Percentiles rank a stretch among this genome's conserved stretches.
Conservation (phyloP, 1,284 basidiomycete genomes). For the Acaromyces ingoldii region DNA sequence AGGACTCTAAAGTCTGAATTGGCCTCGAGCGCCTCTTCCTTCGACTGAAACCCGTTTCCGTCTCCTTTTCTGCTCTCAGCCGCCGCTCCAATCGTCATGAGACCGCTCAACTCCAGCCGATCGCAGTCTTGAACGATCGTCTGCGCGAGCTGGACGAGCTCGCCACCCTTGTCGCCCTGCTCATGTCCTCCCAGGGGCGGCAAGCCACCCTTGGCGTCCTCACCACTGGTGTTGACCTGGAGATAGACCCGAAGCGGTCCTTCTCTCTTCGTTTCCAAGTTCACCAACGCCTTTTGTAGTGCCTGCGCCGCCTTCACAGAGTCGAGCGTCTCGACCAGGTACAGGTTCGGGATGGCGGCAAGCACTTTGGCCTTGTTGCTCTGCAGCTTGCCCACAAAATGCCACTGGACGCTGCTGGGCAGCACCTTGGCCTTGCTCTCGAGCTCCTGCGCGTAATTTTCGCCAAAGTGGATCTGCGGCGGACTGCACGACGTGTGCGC, state of each 20-base stretch:
- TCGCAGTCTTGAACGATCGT: slow-evolving; percentile 72
- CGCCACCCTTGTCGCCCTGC: slow-evolving; percentile 24
- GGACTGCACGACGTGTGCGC: slow-evolving; percentile 27
- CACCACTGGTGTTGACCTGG: slow-evolving; percentile 91
- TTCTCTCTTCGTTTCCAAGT: slow-evolving; percentile 51
- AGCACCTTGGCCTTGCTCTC: slow-evolving; percentile 62
- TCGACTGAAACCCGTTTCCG: slow-evolving; percentile 53
- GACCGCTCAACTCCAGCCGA: slow-evolving; percentile 68
- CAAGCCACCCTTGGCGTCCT: slow-evolving; percentile 82
- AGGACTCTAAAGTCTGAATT: slow-evolving; percentile 81
- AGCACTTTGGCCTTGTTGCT: slow-evolving; percentile 89
- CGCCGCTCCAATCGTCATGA: slow-evolving; percentile 92
- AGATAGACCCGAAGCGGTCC: slow-evolving; percentile 70
- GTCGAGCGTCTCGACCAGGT: slow-evolving; percentile 83
- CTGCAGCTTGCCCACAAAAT: slow-evolving; percentile 91
- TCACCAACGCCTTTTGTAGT: slow-evolving; percentile 70
- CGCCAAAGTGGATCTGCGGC: slow-evolving; percentile 86
- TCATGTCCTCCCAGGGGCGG: slow-evolving; percentile 57
- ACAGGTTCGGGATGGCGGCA: slow-evolving; percentile 89
- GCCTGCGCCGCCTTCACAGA: slow-evolving; percentile 76
- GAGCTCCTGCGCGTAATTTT: slow-evolving; percentile 95
- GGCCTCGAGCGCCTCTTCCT: slow-evolving; percentile 58
- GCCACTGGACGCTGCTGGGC: slow-evolving; percentile 64
- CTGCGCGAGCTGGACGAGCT: slow-evolving; percentile 64
- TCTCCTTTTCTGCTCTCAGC: slow-evolving; percentile 25